phyloP scores from a whole-genome alignment of 139 green algal genomes.

The Auxenochlorella pyrenoidosa region DNA sequence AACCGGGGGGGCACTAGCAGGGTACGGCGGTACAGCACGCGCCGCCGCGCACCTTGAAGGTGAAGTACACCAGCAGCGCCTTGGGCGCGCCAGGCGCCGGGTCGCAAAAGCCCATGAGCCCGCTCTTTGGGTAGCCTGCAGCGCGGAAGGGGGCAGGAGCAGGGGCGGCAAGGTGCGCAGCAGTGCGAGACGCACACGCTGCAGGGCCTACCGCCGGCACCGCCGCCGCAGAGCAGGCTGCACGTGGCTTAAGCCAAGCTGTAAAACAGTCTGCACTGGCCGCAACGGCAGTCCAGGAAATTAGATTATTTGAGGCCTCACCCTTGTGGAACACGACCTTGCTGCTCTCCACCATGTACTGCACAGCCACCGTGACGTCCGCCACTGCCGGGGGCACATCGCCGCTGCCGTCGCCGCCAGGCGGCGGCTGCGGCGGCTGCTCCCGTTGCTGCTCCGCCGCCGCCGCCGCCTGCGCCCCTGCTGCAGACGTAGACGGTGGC shows the following conservation, averaged over 20 bases:
- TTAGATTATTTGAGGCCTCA: too few relatives aligned
- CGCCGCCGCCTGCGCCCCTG: not conserved
- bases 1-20: too few relatives aligned
- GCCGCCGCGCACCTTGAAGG: conserved; percentile 23
- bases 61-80: conserved; percentile 54
- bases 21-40: not conserved
- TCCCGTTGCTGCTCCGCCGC: not conserved
- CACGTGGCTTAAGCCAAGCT: too few relatives aligned
- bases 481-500: not conserved
- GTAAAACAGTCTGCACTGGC: too few relatives aligned
- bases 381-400: conserved; percentile 37
- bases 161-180: not conserved
- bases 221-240: too few relatives aligned
- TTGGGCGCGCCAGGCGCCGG: conserved; percentile 48
- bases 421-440: not conserved
- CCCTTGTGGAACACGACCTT: conserved; percentile 38
- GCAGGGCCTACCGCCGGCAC: too few relatives aligned
- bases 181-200: not conserved
- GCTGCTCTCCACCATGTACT: conserved; percentile 53
- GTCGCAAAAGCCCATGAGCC: conserved; percentile 71
- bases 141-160: not conserved
- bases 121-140: conserved; percentile 55
- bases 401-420: not conserved
- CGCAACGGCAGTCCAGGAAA: too few relatives aligned
- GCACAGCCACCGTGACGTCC: conserved; percentile 63